These are phyloP conservation scores for Tephrocybe sp. DNA, from an alignment of 768 basidiomycete species.

Conservation along the genomic window DNA sequence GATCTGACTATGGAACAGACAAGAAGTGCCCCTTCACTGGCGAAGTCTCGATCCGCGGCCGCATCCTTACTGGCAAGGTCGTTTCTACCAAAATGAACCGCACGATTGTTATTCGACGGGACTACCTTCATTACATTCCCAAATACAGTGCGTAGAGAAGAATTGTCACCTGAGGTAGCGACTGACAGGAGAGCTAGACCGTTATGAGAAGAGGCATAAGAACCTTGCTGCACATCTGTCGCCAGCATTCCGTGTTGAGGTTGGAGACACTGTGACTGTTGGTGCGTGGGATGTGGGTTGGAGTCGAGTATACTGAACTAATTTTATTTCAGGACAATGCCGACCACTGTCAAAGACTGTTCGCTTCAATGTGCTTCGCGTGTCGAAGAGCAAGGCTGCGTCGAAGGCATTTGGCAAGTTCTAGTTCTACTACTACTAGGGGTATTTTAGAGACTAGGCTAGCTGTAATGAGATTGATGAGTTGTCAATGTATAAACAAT, in stretches of 20 bases:
- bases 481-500: conserved; percentile 17
- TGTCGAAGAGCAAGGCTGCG: conserved; percentile 89
- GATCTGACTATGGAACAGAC: conserved; percentile 47
- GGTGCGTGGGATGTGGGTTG: conserved; percentile 53
- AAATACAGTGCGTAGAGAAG: conserved; percentile 82
- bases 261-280: conserved; percentile 93
- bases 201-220: conserved; percentile 99
- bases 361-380: conserved; percentile 98
- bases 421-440: conserved; percentile 27
- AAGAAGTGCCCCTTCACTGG: conserved; percentile 99
- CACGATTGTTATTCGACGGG: conserved; percentile 93
- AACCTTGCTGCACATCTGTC: conserved; percentile 97
- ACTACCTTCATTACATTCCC: conserved; percentile 95
- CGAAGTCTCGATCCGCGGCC: conserved; percentile 95
- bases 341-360: conserved; percentile 98
- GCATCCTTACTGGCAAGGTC: conserved; percentile 97
- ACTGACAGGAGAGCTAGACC: conserved; percentile 49
- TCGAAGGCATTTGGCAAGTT: conserved; percentile 95
- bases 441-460: conserved; percentile 3
- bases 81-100: conserved; percentile 99
- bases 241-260: conserved; percentile 97
- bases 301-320: conserved; percentile 1
- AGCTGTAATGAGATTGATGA: conserved; percentile 12
- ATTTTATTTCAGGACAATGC: conserved; percentile 75
- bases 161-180: not conserved